Conservation (phyloP, 1,139 yeast species). For the Barnettozyma hawaiiensis region DNA sequence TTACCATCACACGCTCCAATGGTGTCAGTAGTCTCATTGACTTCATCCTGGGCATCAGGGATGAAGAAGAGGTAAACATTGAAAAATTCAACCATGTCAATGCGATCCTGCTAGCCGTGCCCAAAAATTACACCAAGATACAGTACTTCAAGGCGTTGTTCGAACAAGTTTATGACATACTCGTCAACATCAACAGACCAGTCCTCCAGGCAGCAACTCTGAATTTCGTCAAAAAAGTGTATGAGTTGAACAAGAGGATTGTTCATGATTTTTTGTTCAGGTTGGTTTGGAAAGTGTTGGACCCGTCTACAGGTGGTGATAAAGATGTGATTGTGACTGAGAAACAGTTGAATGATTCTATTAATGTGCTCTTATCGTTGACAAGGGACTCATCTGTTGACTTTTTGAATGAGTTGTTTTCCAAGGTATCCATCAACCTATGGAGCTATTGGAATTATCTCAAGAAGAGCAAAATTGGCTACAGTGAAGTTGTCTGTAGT, state of each 20-base stretch:
- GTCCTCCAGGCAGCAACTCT: slow-evolving; percentile 53
- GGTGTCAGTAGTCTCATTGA: slow-evolving; percentile 75
- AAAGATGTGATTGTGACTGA: slow-evolving; percentile 36
- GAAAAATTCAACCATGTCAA: slow-evolving; percentile 64
- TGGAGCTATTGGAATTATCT: slow-evolving; percentile 63
- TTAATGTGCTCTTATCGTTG: slow-evolving; percentile 62
- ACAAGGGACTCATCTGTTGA: slow-evolving; percentile 45
- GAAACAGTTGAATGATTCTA: slow-evolving; percentile 49
- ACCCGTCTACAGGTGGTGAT: slow-evolving; percentile 29
- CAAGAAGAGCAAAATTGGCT: slow-evolving; percentile 31
- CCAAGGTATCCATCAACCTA: slow-evolving; percentile 31
- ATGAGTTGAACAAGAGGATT: slow-evolving; percentile 46
- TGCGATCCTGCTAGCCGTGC: slow-evolving; percentile 55
- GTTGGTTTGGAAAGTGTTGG: slow-evolving; percentile 40
- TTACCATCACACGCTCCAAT: slow-evolving; percentile 53
- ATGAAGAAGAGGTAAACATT: slow-evolving; percentile 59
- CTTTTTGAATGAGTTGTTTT: slow-evolving; percentile 38
- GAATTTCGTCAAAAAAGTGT: slow-evolving; percentile 49
- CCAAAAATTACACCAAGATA: slow-evolving; percentile 41
- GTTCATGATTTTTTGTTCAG: slow-evolving; percentile 55
- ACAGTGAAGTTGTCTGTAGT: slow-evolving; percentile 40
- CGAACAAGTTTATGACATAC: slow-evolving; percentile 49
- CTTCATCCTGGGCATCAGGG: slow-evolving; percentile 70
- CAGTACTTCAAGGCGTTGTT: slow-evolving; percentile 55
- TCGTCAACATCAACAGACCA: slow-evolving; percentile 59